Base-by-base conservation (phyloP, 106 monocot genomes). In the Alisma plantagoaquatica region DNA sequence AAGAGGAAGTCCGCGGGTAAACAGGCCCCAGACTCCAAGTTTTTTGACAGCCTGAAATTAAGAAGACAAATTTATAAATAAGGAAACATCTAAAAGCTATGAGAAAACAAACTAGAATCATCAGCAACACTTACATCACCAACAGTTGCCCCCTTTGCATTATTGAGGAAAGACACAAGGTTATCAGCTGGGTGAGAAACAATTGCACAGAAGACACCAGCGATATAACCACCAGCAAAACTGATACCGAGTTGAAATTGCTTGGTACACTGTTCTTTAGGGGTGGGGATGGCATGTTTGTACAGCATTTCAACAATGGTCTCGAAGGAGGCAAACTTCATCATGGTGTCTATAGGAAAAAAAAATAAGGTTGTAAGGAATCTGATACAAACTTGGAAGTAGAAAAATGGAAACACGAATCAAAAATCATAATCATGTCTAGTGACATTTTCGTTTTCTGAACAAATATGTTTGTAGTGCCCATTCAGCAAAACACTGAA, bases 141-240 rank as follows among this genome's bases (percentile, higher is more conserved):
- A 52, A 70, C 70, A 35, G 70, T 70, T 11, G 70, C 70, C 10
- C 54, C 70, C 33, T 62, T 70, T 26, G 70, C 61, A 41, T 70
- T 70, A 54, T 70, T 70, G 27, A 70, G 54, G 70, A 70, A 70
- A 2, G 70, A 70, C 17, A 70, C 70, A 27, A 70, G 61, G 54
- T 70, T 70, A 20, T 70, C 70, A 12, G 70, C 70, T 12, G 70
- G 70, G 28, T 62, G 70, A 29, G 70, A 70, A 20, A 70, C 70
- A 55, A 70, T 29, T 46, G 70, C 70, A 54, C 70, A 70, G 46
- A 70, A 33, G 23, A 70, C 70, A 27, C 70, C 70, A 18, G 70
- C 70, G 28, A 70, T 46, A 26, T 70, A 70, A 8, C 70, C 62
- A 38, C 70, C 70, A 9, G 62, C 70, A 47, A 62, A 70, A 33